A percentile compares a stretch with the other conserved stretches of the same genome.
Conservation (phyloP, 2,329 filamentous ascomycete species). For the Scedosporium aurantiacum region DNA sequence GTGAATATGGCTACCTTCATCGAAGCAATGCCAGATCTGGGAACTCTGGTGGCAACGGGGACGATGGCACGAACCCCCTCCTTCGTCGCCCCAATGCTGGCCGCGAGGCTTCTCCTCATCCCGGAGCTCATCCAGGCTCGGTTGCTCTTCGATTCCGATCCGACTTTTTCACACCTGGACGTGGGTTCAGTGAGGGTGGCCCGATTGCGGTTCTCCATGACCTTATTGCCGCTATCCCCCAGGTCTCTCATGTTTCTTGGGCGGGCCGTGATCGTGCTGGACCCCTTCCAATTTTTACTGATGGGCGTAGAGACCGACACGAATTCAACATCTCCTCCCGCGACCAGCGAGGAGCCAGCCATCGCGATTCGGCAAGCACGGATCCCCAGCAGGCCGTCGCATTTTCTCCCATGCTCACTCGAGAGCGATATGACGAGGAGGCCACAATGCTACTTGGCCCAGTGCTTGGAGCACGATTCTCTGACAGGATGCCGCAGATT, state of each 20-base stretch:
- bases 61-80: slow-evolving; percentile 81
- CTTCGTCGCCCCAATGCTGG: slow-evolving; percentile 50
- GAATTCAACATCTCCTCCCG: slow-evolving; percentile 37
- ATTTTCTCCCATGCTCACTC: slow-evolving; percentile 63
- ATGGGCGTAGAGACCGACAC: slow-evolving; percentile 36
- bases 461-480: slow-evolving; percentile 52
- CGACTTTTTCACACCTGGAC: slow-evolving; percentile 28
- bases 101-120: slow-evolving; percentile 36
- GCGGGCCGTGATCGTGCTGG: slow-evolving; percentile 25
- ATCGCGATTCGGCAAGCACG: slow-evolving; percentile 34
- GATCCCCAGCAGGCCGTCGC: slow-evolving; percentile 65
- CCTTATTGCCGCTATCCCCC: slow-evolving; percentile 41
- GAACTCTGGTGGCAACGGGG: slow-evolving; percentile 44
- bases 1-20: slow-evolving; percentile 38
- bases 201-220: slow-evolving; percentile 45
- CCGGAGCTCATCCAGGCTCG: slow-evolving; percentile 32
- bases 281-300: slow-evolving; percentile 49
- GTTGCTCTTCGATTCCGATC: slow-evolving; percentile 42
- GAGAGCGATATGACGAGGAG: slow-evolving; percentile 78
- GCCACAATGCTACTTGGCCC: slow-evolving; percentile 68
- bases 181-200: slow-evolving; percentile 26
- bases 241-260: slow-evolving; percentile 7
- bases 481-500: slow-evolving; percentile 54
- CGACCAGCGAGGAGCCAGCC: slow-evolving; percentile 33
- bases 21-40: slow-evolving; percentile 40